A percentile compares a stretch with the other conserved stretches of the same genome.
Conservation (phyloP, 805 yeast species). For the Candida verbasci region DNA sequence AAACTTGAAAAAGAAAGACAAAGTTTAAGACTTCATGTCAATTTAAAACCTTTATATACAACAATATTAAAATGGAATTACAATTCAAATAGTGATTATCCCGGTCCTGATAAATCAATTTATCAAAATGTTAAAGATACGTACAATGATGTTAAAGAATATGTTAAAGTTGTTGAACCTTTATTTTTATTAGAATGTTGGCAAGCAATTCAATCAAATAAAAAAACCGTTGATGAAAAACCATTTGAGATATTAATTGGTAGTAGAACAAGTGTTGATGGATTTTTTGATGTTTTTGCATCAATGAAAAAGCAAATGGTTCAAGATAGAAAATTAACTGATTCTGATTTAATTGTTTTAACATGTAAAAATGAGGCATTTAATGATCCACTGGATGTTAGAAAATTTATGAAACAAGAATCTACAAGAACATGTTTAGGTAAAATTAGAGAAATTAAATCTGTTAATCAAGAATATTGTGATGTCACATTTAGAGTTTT, state of each 20-base stretch:
- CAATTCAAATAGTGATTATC: slow-evolving; percentile 50
- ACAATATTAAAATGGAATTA: slow-evolving; percentile 76
- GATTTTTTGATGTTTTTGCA: slow-evolving; percentile 82
- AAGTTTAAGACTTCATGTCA: slow-evolving; percentile 75
- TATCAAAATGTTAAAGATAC: slow-evolving; percentile 49
- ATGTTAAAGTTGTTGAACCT: slow-evolving; percentile 70
- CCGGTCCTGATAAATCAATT: slow-evolving; percentile 44
- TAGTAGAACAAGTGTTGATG: slow-evolving; percentile 76
- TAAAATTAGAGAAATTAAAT: slow-evolving; percentile 69
- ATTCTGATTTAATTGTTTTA: slow-evolving; percentile 69
- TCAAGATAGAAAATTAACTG: slow-evolving; percentile 54
- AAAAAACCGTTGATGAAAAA: slow-evolving; percentile 51
- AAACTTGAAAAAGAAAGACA: slow-evolving; percentile 66
- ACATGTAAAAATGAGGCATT: slow-evolving; percentile 28
- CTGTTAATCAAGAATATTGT: slow-evolving; percentile 56
- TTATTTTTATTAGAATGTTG: slow-evolving; percentile 84
- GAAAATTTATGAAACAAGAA: slow-evolving; percentile 25
- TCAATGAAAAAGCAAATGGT: slow-evolving; percentile 54
- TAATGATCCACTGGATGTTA: slow-evolving; percentile 14
- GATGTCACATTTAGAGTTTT: slow-evolving; percentile 73
- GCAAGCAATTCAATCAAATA: slow-evolving; percentile 79
- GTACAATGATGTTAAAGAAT: slow-evolving; percentile 60
- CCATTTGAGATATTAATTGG: slow-evolving; percentile 73
- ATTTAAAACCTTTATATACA: slow-evolving; percentile 68
- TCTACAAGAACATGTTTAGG: slow-evolving; percentile 63